Evolutionary conservation across 2,329 filamentous ascomycete species (phyloP), one percentile per base, ranked within the genome.

Genomic region (Pseudopyrenochaeta lycopersici): DNA sequence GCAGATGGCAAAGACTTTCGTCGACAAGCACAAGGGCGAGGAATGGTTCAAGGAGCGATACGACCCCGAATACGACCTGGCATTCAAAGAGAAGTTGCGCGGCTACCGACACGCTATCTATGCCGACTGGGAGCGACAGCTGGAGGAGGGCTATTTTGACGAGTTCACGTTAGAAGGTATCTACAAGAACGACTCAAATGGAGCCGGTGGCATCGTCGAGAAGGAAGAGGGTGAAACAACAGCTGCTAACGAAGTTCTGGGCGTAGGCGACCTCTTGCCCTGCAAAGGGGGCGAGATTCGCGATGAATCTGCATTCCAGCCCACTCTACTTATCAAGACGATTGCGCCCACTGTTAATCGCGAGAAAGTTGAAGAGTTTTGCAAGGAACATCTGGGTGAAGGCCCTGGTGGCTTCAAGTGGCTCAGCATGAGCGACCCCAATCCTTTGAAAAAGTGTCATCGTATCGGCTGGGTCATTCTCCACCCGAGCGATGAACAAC

Each of bases 21-120:
- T 99, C 36, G 86, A 89, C 44, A 90, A 92, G 66, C 95, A 99
- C 77, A 97, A 96, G 74, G 88, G 88, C 38, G 95, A 99, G 75
- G 94, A 99, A 73, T 99, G 95, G 95, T 99, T 99, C 79, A 91
- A 89, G 66, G 95, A 99, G 77, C 88, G 92, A 72, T 99, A 99
- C 67, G 88, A 96, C 27, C 86, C 91, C 1, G 91, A 95, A 63
- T 87, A 94, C 49, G 84, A 91, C 46, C 88, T 93, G 62, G 83
- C 85, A 1, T 86, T 97, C 68, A 88, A 90, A 50, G 80, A 82
- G 54, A 89, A 91, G 67, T 80, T 98, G 47, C 90, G 89, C 74
- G 89, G 92, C 41, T 92, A 91, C 71, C 89, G 96, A 41, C 87
- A 88, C 35, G 87, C 85, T 12, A 86, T 88, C 46, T 97, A 95